Base-by-base conservation (phyloP, 768 basidiomycete species). In the Suillus paluster region DNA sequence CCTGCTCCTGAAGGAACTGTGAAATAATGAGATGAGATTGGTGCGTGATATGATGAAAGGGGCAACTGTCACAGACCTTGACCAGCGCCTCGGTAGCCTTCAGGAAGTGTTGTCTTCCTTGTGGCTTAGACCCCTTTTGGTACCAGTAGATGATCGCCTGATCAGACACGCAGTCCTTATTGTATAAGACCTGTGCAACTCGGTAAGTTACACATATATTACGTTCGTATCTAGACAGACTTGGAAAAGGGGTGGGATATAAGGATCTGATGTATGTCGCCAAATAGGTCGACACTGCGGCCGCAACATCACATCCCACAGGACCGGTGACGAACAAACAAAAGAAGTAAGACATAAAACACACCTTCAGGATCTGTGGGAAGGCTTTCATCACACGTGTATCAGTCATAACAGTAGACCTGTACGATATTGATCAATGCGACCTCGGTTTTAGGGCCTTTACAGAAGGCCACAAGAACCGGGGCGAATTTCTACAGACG, bases 91-190 rank as follows among this genome's bases (percentile, higher is more conserved):
- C 92, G 0, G 94, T 90, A 61, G 83, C 86, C 79, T 94, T 96
- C 68, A 98, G 79, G 83, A 99, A 98, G 75, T 95, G 92, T 75
- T 97, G 95, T 71, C 91, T 89, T 54, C 96, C 97, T 76, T 98
- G 94, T 0, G 94, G 86, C 78, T 95, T 97, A 53, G 95, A 91
- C 57, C 97, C 97, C 79, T 99, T 99, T 79, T 93, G 90, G 77
- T 94, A 83, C 97, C 97, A 99, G 77, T 97, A 99, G 63, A 98
- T 91, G 71, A 99, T 96, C 63, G 96, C 95, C 72, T 96, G 91
- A 71, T 96, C 95, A 59, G 95, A 92, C 68, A 98, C 84, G 77
- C 95, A 95, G 70, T 99, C 97, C 70, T 92, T 89, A 79, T 96
- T 96, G 80, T 97, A 98, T 75, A 98, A 82, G 68, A 96, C 90